These are phyloP conservation scores for Backusella liffmaniae DNA, from an alignment of 192 early-diverging fungal species.

Conservation along the genomic window DNA sequence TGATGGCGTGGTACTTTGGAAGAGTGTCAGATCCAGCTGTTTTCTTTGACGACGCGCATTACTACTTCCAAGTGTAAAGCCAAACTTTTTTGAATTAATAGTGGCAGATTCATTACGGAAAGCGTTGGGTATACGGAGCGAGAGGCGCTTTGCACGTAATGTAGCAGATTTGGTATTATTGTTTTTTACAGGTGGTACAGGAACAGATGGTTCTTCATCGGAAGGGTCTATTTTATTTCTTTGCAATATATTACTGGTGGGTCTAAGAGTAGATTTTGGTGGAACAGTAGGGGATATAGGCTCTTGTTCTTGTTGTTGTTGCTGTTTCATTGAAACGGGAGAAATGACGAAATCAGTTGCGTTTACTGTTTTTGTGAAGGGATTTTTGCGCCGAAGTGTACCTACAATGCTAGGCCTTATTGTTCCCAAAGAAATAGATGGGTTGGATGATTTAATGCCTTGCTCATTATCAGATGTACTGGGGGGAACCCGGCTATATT, in stretches of 20 bases:
- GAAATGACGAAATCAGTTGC: conserved; percentile 8
- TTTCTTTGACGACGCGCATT: conserved; percentile 16
- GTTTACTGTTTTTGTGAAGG: conserved; percentile 16
- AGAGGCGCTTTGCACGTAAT: conserved; percentile 12
- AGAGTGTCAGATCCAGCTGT: conserved; percentile 31
- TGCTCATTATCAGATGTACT: background rate
- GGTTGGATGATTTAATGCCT: background rate
- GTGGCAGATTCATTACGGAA: conserved; percentile 6
- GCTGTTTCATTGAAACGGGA: background rate
- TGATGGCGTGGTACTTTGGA: background rate
- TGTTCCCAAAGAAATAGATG: background rate
- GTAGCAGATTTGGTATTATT: background rate
- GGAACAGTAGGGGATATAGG: background rate
- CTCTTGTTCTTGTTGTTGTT: background rate
- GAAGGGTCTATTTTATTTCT: conserved; percentile 23
- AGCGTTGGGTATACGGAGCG: conserved; percentile 25
- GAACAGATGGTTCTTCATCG: background rate
- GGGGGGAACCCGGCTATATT: background rate
- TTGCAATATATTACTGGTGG: conserved; percentile 3
- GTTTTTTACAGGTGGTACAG: background rate
- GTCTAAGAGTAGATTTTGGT: conserved; percentile 27
- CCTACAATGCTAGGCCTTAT: conserved; percentile 6
- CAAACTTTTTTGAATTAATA: conserved; percentile 15
- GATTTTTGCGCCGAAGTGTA: conserved; percentile 31
- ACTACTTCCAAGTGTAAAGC: conserved; percentile 15